Percentiles rank a stretch among this genome's conserved stretches.
These are phyloP conservation scores for Aspergillus novofumigatus DNA, from an alignment of 2,329 filamentous ascomycete species.

Conservation along the genomic window DNA sequence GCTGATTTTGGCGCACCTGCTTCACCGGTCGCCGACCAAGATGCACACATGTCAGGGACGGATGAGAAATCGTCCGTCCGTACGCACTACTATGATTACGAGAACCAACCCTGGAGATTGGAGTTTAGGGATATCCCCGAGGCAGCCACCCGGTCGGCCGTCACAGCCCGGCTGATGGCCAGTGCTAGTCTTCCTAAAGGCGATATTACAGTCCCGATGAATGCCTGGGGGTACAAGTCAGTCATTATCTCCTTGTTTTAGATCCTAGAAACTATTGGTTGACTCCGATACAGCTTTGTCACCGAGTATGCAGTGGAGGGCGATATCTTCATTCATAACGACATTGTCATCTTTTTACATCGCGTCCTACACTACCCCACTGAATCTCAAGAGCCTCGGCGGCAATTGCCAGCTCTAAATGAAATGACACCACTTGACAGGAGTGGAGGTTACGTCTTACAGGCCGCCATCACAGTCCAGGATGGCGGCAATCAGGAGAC, in stretches of 20 bases:
- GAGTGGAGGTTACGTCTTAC: conserved; percentile 55
- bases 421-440: conserved; percentile 51
- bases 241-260: conserved; percentile 19
- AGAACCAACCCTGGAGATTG: conserved; percentile 40
- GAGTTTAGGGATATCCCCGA: conserved; percentile 50
- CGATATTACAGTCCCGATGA: conserved; percentile 49
- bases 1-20: conserved; percentile 30
- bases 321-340: conserved; percentile 55
- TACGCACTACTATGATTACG: conserved; percentile 27
- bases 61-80: conserved; percentile 13
- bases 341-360: conserved; percentile 54
- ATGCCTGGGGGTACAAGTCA: conserved; percentile 52
- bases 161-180: conserved; percentile 51
- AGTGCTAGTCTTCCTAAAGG: conserved; percentile 47
- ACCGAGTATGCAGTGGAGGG: conserved; percentile 56
- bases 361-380: conserved; percentile 49
- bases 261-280: conserved; percentile 7
- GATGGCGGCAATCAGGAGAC: conserved; percentile 53
- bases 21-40: conserved; percentile 20
- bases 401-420: conserved; percentile 40
- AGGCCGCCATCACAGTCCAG: conserved; percentile 54
- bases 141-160: conserved; percentile 49
- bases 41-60: conserved; percentile 32
- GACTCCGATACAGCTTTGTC: conserved; percentile 43
- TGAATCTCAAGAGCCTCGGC: conserved; percentile 31